These are phyloP conservation scores for Vigna unguiculata DNA, from an alignment of 306 rosid genomes.

Conservation along the genomic window DNA sequence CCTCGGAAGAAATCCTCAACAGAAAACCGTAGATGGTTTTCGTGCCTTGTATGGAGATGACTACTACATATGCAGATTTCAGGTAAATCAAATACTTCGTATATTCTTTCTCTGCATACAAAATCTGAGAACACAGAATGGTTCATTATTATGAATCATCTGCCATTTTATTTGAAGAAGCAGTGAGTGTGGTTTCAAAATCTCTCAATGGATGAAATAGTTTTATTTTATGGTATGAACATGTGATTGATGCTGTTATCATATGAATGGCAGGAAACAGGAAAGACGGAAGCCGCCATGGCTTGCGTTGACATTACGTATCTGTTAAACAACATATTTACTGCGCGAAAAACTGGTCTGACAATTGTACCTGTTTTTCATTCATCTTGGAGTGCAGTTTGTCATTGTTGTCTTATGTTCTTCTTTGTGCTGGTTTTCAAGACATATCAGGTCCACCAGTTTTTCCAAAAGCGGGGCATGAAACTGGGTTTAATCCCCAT, in stretches of 20 bases:
- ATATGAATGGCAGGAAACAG: slow-evolving; percentile 27
- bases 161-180: no score
- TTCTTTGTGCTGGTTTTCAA: no score
- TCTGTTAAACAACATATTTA: slow-evolving; percentile 38
- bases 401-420: no score
- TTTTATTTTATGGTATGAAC: no score
- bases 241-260: neutral
- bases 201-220: no score
- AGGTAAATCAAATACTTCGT: slow-evolving; percentile 2
- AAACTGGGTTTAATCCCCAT: slow-evolving; percentile 34
- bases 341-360: slow-evolving; percentile 22
- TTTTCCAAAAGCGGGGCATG: slow-evolving; percentile 42
- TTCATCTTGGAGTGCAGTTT: no score
- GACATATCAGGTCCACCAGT: slow-evolving; percentile 19
- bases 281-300: slow-evolving; percentile 35
- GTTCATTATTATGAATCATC: no score
- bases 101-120: neutral
- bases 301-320: slow-evolving; percentile 17
- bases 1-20: slow-evolving; percentile 28
- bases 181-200: no score
- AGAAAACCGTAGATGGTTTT: slow-evolving; percentile 32
- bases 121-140: no score
- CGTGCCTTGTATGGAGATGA: slow-evolving; percentile 46
- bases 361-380: no score
- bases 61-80: slow-evolving; percentile 52